phyloP scores from a whole-genome alignment of 2,329 filamentous ascomycete genomes.

The Nothophoma quercina region DNA sequence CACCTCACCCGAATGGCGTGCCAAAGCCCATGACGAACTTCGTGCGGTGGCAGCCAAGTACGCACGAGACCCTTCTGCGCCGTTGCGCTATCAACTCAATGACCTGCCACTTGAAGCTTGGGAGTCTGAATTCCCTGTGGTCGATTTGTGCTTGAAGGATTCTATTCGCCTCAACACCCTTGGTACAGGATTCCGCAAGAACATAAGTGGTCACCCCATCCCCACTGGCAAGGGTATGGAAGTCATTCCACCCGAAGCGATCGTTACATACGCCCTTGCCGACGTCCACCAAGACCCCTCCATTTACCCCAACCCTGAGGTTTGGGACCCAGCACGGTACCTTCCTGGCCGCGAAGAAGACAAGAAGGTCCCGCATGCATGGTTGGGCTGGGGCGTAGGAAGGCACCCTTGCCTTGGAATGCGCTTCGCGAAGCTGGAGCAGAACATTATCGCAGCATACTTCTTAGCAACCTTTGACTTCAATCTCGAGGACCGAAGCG shows the following conservation, averaged over 20 bases:
- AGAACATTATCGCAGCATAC: slow-evolving; percentile 58
- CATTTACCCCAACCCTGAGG: slow-evolving; percentile 58
- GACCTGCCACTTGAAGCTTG: slow-evolving; percentile 61
- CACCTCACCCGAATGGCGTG: slow-evolving; percentile 54
- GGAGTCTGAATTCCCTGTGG: slow-evolving; percentile 62
- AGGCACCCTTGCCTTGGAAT: slow-evolving; percentile 54
- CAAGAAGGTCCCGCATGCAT: slow-evolving; percentile 49
- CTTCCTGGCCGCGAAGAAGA: slow-evolving; percentile 58
- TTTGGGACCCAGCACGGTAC: slow-evolving; percentile 62
- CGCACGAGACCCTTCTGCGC: slow-evolving; percentile 43
- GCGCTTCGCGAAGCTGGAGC: slow-evolving; percentile 63
- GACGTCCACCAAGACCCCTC: slow-evolving; percentile 59
- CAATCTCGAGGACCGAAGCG: slow-evolving; percentile 52
- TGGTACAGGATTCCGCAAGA: slow-evolving; percentile 62
- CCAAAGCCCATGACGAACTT: slow-evolving; percentile 57
- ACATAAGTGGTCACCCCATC: slow-evolving; percentile 56
- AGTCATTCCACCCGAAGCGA: slow-evolving; percentile 59
- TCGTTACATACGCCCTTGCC: slow-evolving; percentile 55
- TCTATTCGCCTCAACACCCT: slow-evolving; percentile 60
- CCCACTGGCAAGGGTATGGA: slow-evolving; percentile 54
- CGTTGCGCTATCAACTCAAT: slow-evolving; percentile 51
- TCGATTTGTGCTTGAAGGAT: slow-evolving; percentile 63
- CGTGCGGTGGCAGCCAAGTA: slow-evolving; percentile 55
- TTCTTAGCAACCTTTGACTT: slow-evolving; percentile 61
- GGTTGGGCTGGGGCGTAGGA: slow-evolving; percentile 49